Conservation (phyloP, 2,329 filamentous ascomycete species). For the Chrysoporthe puriensis region DNA sequence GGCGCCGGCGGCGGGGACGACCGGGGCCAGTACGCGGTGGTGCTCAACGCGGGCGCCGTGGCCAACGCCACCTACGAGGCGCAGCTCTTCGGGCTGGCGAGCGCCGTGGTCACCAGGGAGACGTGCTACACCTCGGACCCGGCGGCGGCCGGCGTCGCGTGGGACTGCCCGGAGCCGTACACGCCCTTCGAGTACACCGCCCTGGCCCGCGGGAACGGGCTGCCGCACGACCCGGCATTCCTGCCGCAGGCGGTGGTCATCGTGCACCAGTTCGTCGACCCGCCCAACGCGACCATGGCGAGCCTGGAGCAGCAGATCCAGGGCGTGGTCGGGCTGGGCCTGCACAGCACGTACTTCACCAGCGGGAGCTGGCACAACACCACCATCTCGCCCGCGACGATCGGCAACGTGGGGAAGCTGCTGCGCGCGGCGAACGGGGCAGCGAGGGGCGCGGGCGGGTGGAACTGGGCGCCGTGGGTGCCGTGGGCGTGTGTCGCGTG, state of each 20-base stretch:
- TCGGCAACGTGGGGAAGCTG: slow-evolving; percentile 24
- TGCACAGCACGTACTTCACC: slow-evolving; percentile 32
- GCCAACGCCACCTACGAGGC: slow-evolving; percentile 43
- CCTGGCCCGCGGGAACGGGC: slow-evolving; percentile 20
- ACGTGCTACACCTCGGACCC: slow-evolving; percentile 29
- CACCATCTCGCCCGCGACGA: slow-evolving; percentile 22
- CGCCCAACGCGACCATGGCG: slow-evolving; percentile 23
- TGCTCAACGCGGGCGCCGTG: slow-evolving; percentile 28
- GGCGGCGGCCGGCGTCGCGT: slow-evolving; percentile 9
- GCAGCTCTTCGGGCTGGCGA: slow-evolving; percentile 36
- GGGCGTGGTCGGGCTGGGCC: slow-evolving; percentile 20
- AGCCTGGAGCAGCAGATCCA: slow-evolving; percentile 28
- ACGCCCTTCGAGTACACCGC: slow-evolving; percentile 19
- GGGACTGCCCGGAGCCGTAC: slow-evolving; percentile 28
- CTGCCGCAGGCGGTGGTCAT: slow-evolving; percentile 26
- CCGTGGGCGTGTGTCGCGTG: background rate
- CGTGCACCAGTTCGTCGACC: slow-evolving; percentile 31
- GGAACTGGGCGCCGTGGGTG: slow-evolving; percentile 6
- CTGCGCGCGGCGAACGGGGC: slow-evolving; percentile 19
- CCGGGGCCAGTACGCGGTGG: slow-evolving; percentile 22
- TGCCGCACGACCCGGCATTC: slow-evolving; percentile 26
- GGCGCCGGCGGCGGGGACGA: slow-evolving; percentile 3
- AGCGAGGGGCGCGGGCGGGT: background rate
- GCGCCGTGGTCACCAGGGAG: slow-evolving; percentile 30
- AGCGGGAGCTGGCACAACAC: slow-evolving; percentile 31